Evolutionary conservation across 208 protist species (phyloP).

Genomic region (Leishmania martiniquensis): DNA sequence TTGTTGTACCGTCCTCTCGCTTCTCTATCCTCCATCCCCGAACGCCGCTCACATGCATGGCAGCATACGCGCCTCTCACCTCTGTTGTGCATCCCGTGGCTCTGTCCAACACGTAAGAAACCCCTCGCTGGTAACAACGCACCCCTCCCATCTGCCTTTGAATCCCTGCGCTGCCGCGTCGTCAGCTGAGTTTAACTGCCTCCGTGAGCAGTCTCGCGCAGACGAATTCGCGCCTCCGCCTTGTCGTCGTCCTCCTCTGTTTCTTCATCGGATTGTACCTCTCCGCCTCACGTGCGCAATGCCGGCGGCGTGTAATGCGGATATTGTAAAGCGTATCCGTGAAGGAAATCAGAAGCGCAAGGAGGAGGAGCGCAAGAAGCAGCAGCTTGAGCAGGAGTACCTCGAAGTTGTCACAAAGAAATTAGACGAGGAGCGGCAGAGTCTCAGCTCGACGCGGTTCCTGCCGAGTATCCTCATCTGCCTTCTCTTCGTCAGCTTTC

Average conservation of each 20-base stretch:
- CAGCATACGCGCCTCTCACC: not conserved
- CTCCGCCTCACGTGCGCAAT: not conserved
- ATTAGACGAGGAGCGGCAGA: slow-evolving; percentile 15
- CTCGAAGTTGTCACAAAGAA: slow-evolving; percentile 46
- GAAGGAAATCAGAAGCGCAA: slow-evolving; percentile 57
- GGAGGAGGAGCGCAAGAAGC: slow-evolving; percentile 61
- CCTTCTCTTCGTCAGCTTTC: slow-evolving; percentile 82
- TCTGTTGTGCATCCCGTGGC: not conserved
- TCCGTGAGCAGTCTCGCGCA: not conserved
- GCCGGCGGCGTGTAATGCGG: slow-evolving; percentile 21
- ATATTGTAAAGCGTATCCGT: slow-evolving; percentile 67
- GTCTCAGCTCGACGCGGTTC: slow-evolving; percentile 32
- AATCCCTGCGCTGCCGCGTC: not conserved
- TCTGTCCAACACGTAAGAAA: not conserved
- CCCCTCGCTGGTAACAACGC: not conserved
- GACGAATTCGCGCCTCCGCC: not conserved
- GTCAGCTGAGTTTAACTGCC: not conserved
- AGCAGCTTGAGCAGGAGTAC: slow-evolving; percentile 64
- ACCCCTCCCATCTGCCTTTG: not conserved
- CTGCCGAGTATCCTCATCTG: slow-evolving; percentile 77
- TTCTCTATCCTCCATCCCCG: not conserved
- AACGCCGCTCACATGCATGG: not conserved
- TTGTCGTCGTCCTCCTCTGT: not conserved
- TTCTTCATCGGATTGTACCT: not conserved
- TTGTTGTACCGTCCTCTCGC: not conserved